phyloP scores from a whole-genome alignment of 495 filamentous ascomycete genomes.

The Pyrenula massariospora region DNA sequence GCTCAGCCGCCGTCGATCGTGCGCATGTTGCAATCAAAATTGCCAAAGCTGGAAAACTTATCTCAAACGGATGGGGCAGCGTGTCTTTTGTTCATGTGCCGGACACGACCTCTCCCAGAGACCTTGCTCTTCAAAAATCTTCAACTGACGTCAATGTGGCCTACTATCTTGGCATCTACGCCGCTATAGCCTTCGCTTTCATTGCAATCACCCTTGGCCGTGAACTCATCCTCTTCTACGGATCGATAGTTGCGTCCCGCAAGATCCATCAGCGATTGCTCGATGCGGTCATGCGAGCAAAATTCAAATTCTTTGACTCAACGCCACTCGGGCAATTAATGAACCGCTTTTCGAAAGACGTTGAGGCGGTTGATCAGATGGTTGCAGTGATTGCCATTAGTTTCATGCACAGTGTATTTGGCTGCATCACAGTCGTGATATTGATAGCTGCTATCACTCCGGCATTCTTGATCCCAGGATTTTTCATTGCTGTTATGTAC shows the following conservation, averaged over 20 bases:
- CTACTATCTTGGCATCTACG: constrained; percentile 81
- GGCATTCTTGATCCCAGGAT: constrained; percentile 74
- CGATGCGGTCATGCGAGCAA: constrained; percentile 69
- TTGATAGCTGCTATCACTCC: constrained; percentile 91
- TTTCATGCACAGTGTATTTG: constrained; percentile 40
- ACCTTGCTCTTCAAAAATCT: constrained; percentile 17
- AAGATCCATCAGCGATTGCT: constrained; percentile 74
- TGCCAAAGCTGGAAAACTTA: constrained; percentile 17
- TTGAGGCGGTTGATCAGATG: constrained; percentile 92
- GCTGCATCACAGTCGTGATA: constrained; percentile 66
- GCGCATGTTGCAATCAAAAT: constrained; percentile 23
- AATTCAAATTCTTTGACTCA: constrained; percentile 95
- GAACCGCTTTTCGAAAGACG: constrained; percentile 97
- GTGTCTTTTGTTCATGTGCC: constrained; percentile 22
- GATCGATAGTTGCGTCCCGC: constrained; percentile 79
- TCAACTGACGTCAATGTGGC: constrained; percentile 54
- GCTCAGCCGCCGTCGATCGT: constrained; percentile 1
- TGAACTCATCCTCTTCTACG: constrained; percentile 83
- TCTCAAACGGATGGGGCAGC: constrained; percentile 8
- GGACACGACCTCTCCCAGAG: constrained; percentile 17
- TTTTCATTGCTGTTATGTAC: constrained; percentile 80
- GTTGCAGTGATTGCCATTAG: constrained; percentile 82
- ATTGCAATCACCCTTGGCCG: constrained; percentile 64
- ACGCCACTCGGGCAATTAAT: constrained; percentile 95
- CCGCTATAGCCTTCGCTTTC: constrained; percentile 61